These are phyloP conservation scores for Jackrogersella minutella DNA, from an alignment of 495 filamentous ascomycete genomes.

Conservation along the genomic window DNA sequence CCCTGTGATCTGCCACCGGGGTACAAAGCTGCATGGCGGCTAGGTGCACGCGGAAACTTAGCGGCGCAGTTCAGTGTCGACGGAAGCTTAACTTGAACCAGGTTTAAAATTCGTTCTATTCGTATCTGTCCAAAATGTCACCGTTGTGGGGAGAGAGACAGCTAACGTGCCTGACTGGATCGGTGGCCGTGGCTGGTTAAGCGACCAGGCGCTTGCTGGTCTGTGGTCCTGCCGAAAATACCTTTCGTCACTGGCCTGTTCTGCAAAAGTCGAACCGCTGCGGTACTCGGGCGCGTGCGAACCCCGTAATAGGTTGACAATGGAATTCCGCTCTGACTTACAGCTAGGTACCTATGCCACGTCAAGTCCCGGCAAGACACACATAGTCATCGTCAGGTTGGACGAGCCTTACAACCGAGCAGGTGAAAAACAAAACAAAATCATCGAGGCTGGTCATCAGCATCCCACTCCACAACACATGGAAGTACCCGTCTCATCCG, in stretches of 20 bases:
- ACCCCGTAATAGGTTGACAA: constrained; percentile 12
- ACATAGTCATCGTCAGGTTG: constrained; percentile 13
- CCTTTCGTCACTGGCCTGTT: constrained; percentile 28
- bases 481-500: constrained; percentile 40
- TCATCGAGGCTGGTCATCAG: constrained; percentile 32
- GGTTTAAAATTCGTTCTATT: constrained; percentile 11
- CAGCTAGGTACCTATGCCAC: constrained; percentile 30
- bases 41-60: constrained; percentile 14
- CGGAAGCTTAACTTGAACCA: constrained; percentile 12
- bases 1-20: constrained; percentile 36
- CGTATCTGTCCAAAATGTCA: constrained; percentile 7
- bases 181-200: constrained; percentile 21
- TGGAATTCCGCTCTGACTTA: background rate
- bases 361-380: constrained; percentile 27
- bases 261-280: constrained; percentile 26
- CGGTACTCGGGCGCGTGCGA: constrained; percentile 32
- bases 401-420: background rate
- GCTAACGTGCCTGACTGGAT: constrained; percentile 9
- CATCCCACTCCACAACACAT: constrained; percentile 35
- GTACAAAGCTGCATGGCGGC: constrained; percentile 1
- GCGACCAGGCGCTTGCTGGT: constrained; percentile 26
- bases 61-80: constrained; percentile 28
- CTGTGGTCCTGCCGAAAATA: constrained; percentile 6
- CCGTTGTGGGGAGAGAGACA: background rate
- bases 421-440: constrained; percentile 7